Evolutionary conservation across 306 rosid genomes (phyloP).

Genomic region (Sicyos baderoa): DNA sequence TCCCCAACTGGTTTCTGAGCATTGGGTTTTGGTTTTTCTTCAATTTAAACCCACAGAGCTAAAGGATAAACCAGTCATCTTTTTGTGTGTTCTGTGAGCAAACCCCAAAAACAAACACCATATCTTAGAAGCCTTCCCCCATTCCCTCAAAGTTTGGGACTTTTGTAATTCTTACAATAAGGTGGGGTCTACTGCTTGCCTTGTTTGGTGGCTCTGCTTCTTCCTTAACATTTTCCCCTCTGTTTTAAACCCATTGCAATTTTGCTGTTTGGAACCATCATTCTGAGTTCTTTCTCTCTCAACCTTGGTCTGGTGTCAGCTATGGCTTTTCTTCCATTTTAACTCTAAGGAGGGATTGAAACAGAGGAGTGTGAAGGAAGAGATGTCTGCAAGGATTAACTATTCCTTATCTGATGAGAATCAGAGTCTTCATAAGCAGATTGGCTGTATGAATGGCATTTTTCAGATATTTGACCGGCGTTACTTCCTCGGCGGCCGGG

Average conservation of each 20-base stretch:
- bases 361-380: slow-evolving; percentile 16
- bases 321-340: neutral
- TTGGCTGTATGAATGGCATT: slow-evolving; percentile 78
- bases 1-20: neutral
- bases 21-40: neutral
- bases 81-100: slow-evolving; percentile 6
- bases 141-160: slow-evolving; percentile 17
- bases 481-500: slow-evolving; percentile 43
- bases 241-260: neutral
- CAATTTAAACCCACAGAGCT: neutral
- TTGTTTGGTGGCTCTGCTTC: slow-evolving; percentile 11
- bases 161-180: neutral
- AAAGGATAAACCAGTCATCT: neutral
- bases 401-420: slow-evolving; percentile 50
- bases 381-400: slow-evolving; percentile 55
- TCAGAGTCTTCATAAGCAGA: slow-evolving; percentile 67
- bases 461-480: slow-evolving; percentile 78
- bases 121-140: neutral
- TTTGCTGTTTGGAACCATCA: neutral
- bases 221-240: neutral
- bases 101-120: slow-evolving; percentile 12
- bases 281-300: neutral
- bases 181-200: neutral
- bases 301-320: neutral
- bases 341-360: neutral